A percentile compares a stretch with the other conserved stretches of the same genome.
Conservation (phyloP, 306 rosid species). For the Dryas alaskensis region DNA sequence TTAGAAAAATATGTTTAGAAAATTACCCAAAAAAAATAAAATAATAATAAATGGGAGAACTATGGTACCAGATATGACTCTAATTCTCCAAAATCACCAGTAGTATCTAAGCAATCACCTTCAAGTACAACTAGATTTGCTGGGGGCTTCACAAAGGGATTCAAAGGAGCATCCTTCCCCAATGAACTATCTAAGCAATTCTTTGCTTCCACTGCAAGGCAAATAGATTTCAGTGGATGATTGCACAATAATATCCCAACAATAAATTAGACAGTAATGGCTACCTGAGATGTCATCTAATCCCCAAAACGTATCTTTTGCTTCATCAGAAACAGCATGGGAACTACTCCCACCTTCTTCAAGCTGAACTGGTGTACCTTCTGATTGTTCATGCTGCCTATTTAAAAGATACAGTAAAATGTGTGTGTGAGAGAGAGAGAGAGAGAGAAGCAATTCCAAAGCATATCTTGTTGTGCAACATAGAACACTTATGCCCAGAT, state of each 20-base stretch:
- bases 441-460: neutral
- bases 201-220: constrained; percentile 71
- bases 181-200: constrained; percentile 54
- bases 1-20: constrained; percentile 6
- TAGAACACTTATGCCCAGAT: neutral
- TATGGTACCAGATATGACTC: constrained; percentile 82
- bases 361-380: constrained; percentile 48
- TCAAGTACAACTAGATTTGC: constrained; percentile 91
- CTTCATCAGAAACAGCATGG: constrained; percentile 45
- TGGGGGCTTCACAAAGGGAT: constrained; percentile 75
- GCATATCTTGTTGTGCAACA: neutral
- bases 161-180: constrained; percentile 48
- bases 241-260: constrained; percentile 12
- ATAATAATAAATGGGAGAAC: constrained; percentile 31
- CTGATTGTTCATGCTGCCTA: constrained; percentile 75
- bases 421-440: neutral
- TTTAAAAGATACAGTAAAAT: constrained; percentile 1
- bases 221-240: constrained; percentile 19
- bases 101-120: constrained; percentile 87
- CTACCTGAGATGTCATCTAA: constrained; percentile 82
- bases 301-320: constrained; percentile 73
- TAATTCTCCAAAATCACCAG: constrained; percentile 85
- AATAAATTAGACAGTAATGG: constrained; percentile 11
- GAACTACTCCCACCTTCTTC: constrained; percentile 56
- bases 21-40: neutral